Base-by-base conservation (phyloP, 1,284 basidiomycete genomes). In the Sphagnurus paluster region DNA sequence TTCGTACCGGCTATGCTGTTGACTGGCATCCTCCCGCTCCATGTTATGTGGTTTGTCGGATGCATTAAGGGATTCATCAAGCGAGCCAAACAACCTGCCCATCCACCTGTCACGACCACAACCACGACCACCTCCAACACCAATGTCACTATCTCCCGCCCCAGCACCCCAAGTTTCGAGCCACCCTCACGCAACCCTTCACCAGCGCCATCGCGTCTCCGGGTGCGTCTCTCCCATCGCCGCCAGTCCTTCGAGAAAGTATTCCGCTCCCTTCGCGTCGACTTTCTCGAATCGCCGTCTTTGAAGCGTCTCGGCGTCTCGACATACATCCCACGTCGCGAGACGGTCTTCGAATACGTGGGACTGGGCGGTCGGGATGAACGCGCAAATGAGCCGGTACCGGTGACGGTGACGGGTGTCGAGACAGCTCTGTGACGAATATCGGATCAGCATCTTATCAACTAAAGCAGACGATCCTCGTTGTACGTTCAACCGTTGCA, bases 31-130 rank as follows among this genome's bases (percentile, higher is more conserved):
- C 67, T 79, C 24, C 69, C 72, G 1, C 60, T 83, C 42, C 81
- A 84, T 51, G 68, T 66, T 2, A 58, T 65, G 25, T 83, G 81
- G 81, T 82, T 82, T 64, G 50, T 56, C 4, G 75, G 73, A 8
- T 80, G 77, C 42, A 37, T 83, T 33, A 67, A 63, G 41, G 78
- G 80, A 0, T 77, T 80, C 52, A 39, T 76, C 33, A 69, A 68
- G 50, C 66, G 75, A 7, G 59, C 61, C 8, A 53, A 55, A 11
- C 35, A 53, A 10, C 8, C 13, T 32, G 17, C 6, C 32, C 3
- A 3, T 23, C 4, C 13, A 26, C 42, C 14, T 13, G 9, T 5
- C 24, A 35, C 23, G 41, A 4, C 23, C 42, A 23, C 23, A 26
- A 6, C 25, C 25, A 26, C 25, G 11, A 7, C 7, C 30, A 2